A percentile compares a stretch with the other conserved stretches of the same genome.
phyloP scores from a whole-genome alignment of 2,329 filamentous ascomycete species.

The Microsporum audouinii region DNA sequence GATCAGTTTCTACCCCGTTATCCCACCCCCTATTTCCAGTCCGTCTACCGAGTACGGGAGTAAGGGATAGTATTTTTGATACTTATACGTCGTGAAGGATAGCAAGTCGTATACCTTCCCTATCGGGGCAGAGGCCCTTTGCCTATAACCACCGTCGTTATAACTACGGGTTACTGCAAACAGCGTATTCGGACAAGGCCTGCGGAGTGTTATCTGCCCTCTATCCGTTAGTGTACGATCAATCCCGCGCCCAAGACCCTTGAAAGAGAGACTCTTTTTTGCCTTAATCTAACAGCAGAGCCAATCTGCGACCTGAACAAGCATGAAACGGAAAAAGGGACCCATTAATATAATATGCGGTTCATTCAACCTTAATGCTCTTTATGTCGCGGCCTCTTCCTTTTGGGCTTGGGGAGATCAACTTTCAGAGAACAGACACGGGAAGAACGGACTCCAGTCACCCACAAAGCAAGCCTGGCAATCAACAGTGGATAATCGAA shows the following conservation, averaged over 20 bases:
- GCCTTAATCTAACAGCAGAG: neutral
- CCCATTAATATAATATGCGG: neutral
- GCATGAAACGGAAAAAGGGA: neutral
- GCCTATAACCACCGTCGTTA: neutral
- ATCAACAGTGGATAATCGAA: neutral
- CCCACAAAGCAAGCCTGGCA: neutral
- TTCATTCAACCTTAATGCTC: neutral
- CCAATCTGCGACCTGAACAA: constrained; percentile 1
- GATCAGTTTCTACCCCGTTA: neutral
- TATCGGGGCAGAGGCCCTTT: neutral
- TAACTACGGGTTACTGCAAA: neutral
- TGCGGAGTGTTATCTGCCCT: neutral
- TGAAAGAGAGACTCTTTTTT: neutral
- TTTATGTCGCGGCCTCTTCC: neutral
- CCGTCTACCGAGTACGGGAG: neutral
- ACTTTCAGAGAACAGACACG: neutral
- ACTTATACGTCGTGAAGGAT: neutral
- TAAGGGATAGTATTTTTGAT: neutral
- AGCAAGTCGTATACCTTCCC: neutral
- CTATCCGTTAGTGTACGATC: too few relatives aligned
- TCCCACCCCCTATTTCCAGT: neutral
- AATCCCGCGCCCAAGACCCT: neutral
- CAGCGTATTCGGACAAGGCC: neutral
- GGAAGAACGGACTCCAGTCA: neutral
- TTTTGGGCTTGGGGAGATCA: neutral